Evolutionary conservation across 306 rosid species (phyloP), one percentile per base, ranked within the genome.

Genomic region (Dalbergia cochinchinensis): DNA sequence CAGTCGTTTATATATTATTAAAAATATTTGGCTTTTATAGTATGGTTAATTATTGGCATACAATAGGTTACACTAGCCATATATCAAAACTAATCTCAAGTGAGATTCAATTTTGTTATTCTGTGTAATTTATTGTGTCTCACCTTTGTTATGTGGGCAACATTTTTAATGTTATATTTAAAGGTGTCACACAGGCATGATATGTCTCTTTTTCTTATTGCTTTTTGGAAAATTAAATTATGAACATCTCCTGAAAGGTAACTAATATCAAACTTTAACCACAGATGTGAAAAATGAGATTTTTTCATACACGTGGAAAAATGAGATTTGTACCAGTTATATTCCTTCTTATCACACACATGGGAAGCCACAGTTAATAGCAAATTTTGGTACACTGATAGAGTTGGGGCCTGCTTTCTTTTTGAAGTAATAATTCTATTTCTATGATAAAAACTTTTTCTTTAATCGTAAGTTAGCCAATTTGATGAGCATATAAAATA

Each of bases 351-450:
- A 15, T 53, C 33, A 51, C 41, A 7, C 57, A 77, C 73, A 51
- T 53, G 57, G 73, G 33, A 77, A 54, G 44, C 39, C 68, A 41
- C 72, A 34, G 67, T 16, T 10, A 66, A 55, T 39, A 47, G 58
- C 14, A 76, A 63, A 62, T 10, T 63, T 63, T 76, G 16, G 63
- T 50, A 11, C 72, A 63, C 20, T 34, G 80, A 45, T 65, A 39
- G 44, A 19, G 6, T 9, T 41, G 45, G 67, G 35, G n/a, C 67
- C 44, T 50, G 22, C 13, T 7, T 33, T 70, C 22, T 50, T 70
- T 13, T 64, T 64, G 1, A 15, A 34, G 8, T n/a, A 34, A 15
- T n/a, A 34, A 35, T 35, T 35, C 13, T 12, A 11, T 64, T 35
- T 35, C 11, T 35, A 14, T 34, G 44, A 64, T 63, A 11, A 60